A percentile compares a stretch with the other conserved stretches of the same genome.
Evolutionary conservation across 768 basidiomycete genomes (phyloP).

Genomic region (Lyophyllum atratum): DNA sequence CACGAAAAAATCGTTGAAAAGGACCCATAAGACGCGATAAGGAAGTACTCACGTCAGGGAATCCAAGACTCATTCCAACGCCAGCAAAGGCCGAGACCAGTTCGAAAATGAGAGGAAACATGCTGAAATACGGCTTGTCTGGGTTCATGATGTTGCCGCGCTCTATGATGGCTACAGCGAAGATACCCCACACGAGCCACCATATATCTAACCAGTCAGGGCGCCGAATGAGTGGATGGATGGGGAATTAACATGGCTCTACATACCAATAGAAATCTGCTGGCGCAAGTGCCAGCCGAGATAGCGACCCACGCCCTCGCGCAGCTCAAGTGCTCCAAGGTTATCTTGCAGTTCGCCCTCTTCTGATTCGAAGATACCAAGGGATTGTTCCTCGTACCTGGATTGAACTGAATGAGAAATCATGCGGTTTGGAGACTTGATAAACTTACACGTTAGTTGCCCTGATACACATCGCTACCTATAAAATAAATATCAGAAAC

Average conservation of each 20-base stretch:
- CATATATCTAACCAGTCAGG: constrained; percentile 57
- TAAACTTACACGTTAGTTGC: constrained; percentile 57
- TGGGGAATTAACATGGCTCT: not conserved
- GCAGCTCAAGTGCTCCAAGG: constrained; percentile 33
- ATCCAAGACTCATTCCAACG: constrained; percentile 70
- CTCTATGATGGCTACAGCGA: constrained; percentile 74
- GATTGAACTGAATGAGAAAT: not conserved
- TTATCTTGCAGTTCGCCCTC: constrained; percentile 45
- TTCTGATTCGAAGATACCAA: constrained; percentile 64
- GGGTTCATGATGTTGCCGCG: constrained; percentile 55
- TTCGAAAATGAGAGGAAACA: constrained; percentile 61
- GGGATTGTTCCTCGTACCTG: constrained; percentile 70
- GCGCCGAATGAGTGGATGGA: not conserved
- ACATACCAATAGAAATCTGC: constrained; percentile 59
- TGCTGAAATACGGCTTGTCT: constrained; percentile 62
- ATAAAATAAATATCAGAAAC: not conserved
- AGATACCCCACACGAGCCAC: constrained; percentile 79
- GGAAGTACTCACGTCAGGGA: constrained; percentile 40
- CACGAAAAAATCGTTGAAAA: not conserved
- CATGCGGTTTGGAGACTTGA: not conserved
- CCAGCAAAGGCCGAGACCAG: constrained; percentile 69
- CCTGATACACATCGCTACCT: constrained; percentile 66
- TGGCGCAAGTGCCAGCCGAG: constrained; percentile 60
- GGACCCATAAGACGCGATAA: not conserved
- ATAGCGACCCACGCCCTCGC: constrained; percentile 48